Evolutionary conservation across 768 basidiomycete genomes (phyloP).

Genomic region (Rhodosporidiobolus odoratus): DNA sequence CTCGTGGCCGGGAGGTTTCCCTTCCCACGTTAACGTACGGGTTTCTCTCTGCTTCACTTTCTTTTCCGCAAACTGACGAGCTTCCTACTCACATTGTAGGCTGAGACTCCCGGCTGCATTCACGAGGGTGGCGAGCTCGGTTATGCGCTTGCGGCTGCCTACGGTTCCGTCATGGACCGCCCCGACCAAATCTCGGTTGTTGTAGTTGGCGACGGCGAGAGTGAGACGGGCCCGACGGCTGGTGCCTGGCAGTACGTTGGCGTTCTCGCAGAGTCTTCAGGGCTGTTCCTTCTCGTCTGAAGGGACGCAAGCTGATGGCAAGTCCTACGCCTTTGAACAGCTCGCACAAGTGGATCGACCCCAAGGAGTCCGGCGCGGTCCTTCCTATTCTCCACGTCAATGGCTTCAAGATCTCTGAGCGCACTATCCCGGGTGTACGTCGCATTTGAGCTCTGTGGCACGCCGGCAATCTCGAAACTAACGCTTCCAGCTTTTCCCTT

Average conservation of each 20-base stretch:
- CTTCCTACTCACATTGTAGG: no score
- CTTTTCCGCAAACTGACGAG: neutral
- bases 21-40: slow-evolving; percentile 54
- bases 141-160: slow-evolving; percentile 75
- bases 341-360: slow-evolving; percentile 82
- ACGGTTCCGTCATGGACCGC: slow-evolving; percentile 86
- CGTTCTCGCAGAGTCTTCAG: neutral
- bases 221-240: slow-evolving; percentile 46
- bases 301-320: neutral
- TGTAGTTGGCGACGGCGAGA: slow-evolving; percentile 80
- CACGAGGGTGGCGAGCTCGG: slow-evolving; percentile 87
- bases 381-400: slow-evolving; percentile 77
- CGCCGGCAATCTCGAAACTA: no score
- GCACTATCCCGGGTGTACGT: slow-evolving; percentile 69
- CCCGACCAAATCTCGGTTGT: slow-evolving; percentile 75
- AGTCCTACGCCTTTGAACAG: slow-evolving; percentile 50
- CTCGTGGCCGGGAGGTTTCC: slow-evolving; percentile 70
- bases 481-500: neutral
- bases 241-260: slow-evolving; percentile 43
- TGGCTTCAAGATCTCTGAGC: slow-evolving; percentile 83
- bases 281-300: neutral
- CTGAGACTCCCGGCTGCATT: slow-evolving; percentile 80
- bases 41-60: neutral
- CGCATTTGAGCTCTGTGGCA: neutral
- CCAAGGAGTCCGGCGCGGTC: slow-evolving; percentile 80